These are phyloP conservation scores for Lentinula edodes DNA, from an alignment of 768 basidiomycete genomes.

Conservation along the genomic window DNA sequence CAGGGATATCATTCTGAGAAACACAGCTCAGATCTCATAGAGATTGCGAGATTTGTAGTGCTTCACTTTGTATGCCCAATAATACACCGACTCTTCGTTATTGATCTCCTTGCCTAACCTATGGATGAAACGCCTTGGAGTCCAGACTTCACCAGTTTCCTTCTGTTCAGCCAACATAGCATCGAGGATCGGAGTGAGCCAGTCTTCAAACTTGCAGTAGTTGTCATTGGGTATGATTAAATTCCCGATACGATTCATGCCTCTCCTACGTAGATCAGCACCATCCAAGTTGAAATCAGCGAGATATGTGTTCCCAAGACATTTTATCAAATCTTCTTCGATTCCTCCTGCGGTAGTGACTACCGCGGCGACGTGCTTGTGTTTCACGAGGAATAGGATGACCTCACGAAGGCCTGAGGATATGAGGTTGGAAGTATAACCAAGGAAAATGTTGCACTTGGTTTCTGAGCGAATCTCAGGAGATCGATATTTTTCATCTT, in stretches of 20 bases:
- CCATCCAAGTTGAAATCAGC: slow-evolving; percentile 93
- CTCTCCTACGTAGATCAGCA: slow-evolving; percentile 75
- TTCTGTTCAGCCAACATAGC: slow-evolving; percentile 87
- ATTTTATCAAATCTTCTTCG: slow-evolving; percentile 99
- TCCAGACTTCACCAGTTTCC: slow-evolving; percentile 66
- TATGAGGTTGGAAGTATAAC: slow-evolving; percentile 98
- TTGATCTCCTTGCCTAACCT: slow-evolving; percentile 96
- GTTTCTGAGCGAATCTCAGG: slow-evolving; percentile 61
- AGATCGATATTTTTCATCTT: slow-evolving; percentile 58
- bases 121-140: slow-evolving; percentile 89
- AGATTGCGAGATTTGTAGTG: slow-evolving; percentile 12
- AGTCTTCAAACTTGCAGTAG: slow-evolving; percentile 99
- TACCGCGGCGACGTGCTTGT: slow-evolving; percentile 82
- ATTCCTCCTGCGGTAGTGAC: slow-evolving; percentile 98
- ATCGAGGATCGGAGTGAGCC: slow-evolving; percentile 94
- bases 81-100: slow-evolving; percentile 96
- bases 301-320: slow-evolving; percentile 93
- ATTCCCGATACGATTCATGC: slow-evolving; percentile 98
- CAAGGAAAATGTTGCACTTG: slow-evolving; percentile 87
- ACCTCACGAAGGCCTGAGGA: slow-evolving; percentile 95
- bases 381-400: slow-evolving; percentile 87
- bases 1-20: slow-evolving; percentile 90
- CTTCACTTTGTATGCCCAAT: slow-evolving; percentile 98
- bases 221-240: slow-evolving; percentile 96
- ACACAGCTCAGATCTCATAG: slow-evolving; percentile 12